Conservation (phyloP, 306 rosid genomes). For the Nissolia schottii region DNA sequence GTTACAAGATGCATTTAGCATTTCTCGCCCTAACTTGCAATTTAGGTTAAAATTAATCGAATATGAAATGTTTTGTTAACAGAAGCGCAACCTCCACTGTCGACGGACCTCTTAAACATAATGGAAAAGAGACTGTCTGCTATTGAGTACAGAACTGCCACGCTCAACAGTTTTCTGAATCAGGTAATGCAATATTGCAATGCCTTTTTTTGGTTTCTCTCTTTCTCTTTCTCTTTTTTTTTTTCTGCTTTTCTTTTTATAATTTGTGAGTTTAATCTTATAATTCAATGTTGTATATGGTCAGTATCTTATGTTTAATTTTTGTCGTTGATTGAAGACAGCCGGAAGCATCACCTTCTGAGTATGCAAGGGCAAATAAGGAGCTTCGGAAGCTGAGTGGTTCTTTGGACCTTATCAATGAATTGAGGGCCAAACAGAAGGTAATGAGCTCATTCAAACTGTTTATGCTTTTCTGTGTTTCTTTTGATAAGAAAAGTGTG, state of each 20-base stretch:
- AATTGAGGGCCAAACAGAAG: slow-evolving; percentile 73
- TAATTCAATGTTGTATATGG: background rate
- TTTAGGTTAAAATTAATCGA: background rate
- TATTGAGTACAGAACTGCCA: slow-evolving; percentile 56
- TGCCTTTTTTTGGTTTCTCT: background rate
- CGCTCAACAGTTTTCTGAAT: slow-evolving; percentile 48
- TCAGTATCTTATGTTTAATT: slow-evolving; percentile 22
- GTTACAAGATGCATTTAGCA: background rate
- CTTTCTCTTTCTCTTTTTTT: background rate
- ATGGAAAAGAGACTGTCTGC: slow-evolving; percentile 74
- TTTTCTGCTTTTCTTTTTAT: background rate
- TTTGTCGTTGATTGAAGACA: slow-evolving; percentile 63
- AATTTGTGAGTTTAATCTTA: background rate
- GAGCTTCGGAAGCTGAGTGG: slow-evolving; percentile 76
- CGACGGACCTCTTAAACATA: slow-evolving; percentile 51
- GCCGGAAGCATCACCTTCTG: slow-evolving; percentile 77
- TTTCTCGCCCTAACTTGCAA: background rate
- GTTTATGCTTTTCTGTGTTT: background rate
- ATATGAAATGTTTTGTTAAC: slow-evolving; percentile 18
- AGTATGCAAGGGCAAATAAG: slow-evolving; percentile 80
- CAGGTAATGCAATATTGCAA: slow-evolving; percentile 47
- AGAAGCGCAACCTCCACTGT: slow-evolving; percentile 52
- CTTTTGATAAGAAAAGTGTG: background rate
- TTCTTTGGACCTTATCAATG: slow-evolving; percentile 58
- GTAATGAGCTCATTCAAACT: slow-evolving; percentile 31